phyloP scores from a whole-genome alignment of 352 stramenopile species.

The Nothophytophthora sp. region DNA sequence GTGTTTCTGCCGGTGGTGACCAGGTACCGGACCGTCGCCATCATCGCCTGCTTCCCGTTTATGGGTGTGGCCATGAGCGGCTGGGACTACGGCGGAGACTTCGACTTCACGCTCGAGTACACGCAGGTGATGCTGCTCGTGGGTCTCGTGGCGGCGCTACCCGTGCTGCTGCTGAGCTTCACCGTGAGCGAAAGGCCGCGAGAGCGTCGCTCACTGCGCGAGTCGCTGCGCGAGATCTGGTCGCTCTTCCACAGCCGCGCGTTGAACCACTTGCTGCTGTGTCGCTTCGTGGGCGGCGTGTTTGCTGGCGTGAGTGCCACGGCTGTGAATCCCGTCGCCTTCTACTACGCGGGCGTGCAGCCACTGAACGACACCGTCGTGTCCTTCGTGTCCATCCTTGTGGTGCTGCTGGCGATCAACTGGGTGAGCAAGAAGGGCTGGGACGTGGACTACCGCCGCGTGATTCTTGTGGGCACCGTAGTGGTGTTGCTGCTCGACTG shows the following conservation, averaged over 20 bases:
- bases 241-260: slow-evolving; percentile 34
- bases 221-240: slow-evolving; percentile 35
- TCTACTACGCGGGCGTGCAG: slow-evolving; percentile 53
- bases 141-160: slow-evolving; percentile 26
- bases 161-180: slow-evolving; percentile 29
- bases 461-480: slow-evolving; percentile 37
- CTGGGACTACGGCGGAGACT: slow-evolving; percentile 62
- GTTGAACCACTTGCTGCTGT: slow-evolving; percentile 41
- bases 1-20: slow-evolving; percentile 38
- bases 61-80: slow-evolving; percentile 66
- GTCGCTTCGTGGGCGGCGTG: slow-evolving; percentile 41
- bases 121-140: slow-evolving; percentile 49
- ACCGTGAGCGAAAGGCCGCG: slow-evolving; percentile 19
- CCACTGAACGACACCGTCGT: slow-evolving; percentile 60
- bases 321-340: slow-evolving; percentile 41
- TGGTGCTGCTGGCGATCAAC: slow-evolving; percentile 29
- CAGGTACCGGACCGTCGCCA: slow-evolving; percentile 33
- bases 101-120: slow-evolving; percentile 55
- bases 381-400: slow-evolving; percentile 38
- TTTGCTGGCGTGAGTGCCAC: slow-evolving; percentile 39
- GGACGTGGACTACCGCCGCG: slow-evolving; percentile 37
- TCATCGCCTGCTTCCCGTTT: slow-evolving; percentile 46
- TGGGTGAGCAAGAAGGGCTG: slow-evolving; percentile 42
- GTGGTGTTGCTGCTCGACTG: slow-evolving; percentile 42
- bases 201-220: slow-evolving; percentile 17